A percentile compares a stretch with the other conserved stretches of the same genome.
Evolutionary conservation across 441 rosid genomes (phyloP).

Genomic region (Croton laevigatus): DNA sequence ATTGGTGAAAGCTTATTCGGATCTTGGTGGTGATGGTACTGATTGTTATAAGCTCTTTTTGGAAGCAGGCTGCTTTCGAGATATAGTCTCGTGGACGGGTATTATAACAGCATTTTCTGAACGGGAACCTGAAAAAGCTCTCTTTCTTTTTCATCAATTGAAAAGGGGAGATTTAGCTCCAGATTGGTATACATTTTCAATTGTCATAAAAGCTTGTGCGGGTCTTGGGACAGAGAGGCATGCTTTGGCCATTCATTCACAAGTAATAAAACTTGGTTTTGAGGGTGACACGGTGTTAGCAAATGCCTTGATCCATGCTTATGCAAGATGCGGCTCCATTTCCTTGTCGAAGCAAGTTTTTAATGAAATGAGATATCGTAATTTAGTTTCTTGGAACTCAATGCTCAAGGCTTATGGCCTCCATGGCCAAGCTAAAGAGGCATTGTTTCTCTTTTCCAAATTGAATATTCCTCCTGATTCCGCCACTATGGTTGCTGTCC

Average conservation of each 20-base stretch:
- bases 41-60: slow-evolving; percentile 55
- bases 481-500: slow-evolving; percentile 66
- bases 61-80: slow-evolving; percentile 40
- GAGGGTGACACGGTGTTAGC: slow-evolving; percentile 46
- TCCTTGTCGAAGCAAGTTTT: slow-evolving; percentile 55
- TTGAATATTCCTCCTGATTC: slow-evolving; percentile 64
- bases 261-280: slow-evolving; percentile 55
- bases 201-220: slow-evolving; percentile 76
- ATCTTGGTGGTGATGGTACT: slow-evolving; percentile 44
- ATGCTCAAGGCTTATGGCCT: slow-evolving; percentile 69
- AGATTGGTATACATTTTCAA: slow-evolving; percentile 73
- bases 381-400: slow-evolving; percentile 74
- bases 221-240: slow-evolving; percentile 59
- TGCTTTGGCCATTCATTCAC: slow-evolving; percentile 52
- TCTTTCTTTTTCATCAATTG: slow-evolving; percentile 53
- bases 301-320: slow-evolving; percentile 73
- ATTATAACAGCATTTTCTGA: slow-evolving; percentile 68
- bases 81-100: slow-evolving; percentile 69
- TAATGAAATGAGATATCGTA: slow-evolving; percentile 43
- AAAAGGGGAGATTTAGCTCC: slow-evolving; percentile 43
- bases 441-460: slow-evolving; percentile 42
- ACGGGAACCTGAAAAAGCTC: slow-evolving; percentile 54
- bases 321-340: slow-evolving; percentile 65
- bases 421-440: slow-evolving; percentile 66
- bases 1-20: slow-evolving; percentile 69